Conservation (phyloP, 2,329 filamentous ascomycete genomes). For the Huntiella savannae region DNA sequence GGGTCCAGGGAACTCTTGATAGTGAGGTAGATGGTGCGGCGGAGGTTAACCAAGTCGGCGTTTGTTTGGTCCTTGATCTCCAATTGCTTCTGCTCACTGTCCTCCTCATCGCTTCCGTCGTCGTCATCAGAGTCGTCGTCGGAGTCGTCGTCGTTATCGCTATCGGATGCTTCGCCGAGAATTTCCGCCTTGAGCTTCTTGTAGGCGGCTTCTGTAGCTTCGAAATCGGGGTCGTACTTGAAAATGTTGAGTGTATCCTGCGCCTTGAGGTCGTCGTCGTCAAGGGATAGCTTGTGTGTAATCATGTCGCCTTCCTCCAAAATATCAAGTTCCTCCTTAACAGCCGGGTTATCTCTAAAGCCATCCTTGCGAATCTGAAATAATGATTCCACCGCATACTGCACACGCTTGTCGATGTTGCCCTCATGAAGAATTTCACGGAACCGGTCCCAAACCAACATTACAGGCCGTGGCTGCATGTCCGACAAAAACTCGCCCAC, state of each 20-base stretch:
- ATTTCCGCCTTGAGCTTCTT: constrained; percentile 84
- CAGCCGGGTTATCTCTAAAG: constrained; percentile 82
- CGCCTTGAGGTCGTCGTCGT: constrained; percentile 58
- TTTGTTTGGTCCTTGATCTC: constrained; percentile 98
- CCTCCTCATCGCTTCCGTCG: constrained; percentile 54
- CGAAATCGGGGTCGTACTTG: constrained; percentile 79
- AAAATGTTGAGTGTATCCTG: constrained; percentile 88
- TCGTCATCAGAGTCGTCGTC: constrained; percentile 38
- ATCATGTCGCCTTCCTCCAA: constrained; percentile 98
- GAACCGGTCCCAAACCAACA: constrained; percentile 90
- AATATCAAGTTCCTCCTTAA: constrained; percentile 83
- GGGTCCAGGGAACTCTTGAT: constrained; percentile 94
- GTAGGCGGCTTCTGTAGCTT: constrained; percentile 80
- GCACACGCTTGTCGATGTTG: constrained; percentile 92
- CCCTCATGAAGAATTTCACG: constrained; percentile 88
- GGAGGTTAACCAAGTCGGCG: constrained; percentile 80
- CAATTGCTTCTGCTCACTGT: constrained; percentile 60
- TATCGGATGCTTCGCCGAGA: constrained; percentile 75
- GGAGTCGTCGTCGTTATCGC: constrained; percentile 50
- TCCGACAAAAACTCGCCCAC: constrained; percentile 89
- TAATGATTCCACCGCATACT: constrained; percentile 96
- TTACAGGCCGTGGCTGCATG: constrained; percentile 75
- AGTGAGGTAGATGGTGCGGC: constrained; percentile 87
- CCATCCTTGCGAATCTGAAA: constrained; percentile 93
- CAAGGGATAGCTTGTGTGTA: constrained; percentile 66